Evolutionary conservation across 2,329 filamentous ascomycete species (phyloP).

Genomic region (Phialophora macrospora): DNA sequence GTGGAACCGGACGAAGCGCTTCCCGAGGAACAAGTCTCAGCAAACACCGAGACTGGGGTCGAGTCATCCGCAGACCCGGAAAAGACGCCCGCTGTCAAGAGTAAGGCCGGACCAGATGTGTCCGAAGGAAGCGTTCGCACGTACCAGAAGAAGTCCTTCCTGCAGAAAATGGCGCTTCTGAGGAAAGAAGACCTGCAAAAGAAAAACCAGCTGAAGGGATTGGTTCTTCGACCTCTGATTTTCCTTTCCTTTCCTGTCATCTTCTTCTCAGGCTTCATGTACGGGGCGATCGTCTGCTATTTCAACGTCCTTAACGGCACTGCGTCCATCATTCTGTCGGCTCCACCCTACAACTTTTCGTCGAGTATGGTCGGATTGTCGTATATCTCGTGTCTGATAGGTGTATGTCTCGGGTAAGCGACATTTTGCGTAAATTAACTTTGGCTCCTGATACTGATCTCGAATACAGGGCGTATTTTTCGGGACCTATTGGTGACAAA

Average conservation of each 20-base stretch:
- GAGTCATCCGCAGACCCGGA: not conserved
- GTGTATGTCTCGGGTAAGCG: slow-evolving; percentile 24
- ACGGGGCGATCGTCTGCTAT: slow-evolving; percentile 48
- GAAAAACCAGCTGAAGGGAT: slow-evolving; percentile 20
- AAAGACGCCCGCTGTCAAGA: not conserved
- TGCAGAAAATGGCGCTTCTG: slow-evolving; percentile 28
- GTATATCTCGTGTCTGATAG: slow-evolving; percentile 43
- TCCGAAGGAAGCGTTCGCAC: not conserved
- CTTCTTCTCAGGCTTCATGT: slow-evolving; percentile 48
- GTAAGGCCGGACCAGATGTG: too few species aligned
- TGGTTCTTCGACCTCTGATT: slow-evolving; percentile 36
- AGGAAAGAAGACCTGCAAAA: slow-evolving; percentile 17
- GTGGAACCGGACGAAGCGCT: not conserved
- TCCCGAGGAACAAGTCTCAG: too few species aligned
- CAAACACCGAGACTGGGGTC: too few species aligned
- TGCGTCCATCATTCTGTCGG: slow-evolving; percentile 46
- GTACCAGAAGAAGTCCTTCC: slow-evolving; percentile 21
- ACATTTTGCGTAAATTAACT: not conserved
- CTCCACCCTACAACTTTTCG: slow-evolving; percentile 46
- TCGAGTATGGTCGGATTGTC: slow-evolving; percentile 47
- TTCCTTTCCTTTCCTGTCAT: slow-evolving; percentile 45
- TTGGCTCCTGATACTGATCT: not conserved
- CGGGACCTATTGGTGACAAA: slow-evolving; percentile 38
- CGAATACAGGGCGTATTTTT: slow-evolving; percentile 6
- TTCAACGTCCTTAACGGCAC: slow-evolving; percentile 52